These are phyloP conservation scores for Glycyrrhiza uralensis DNA, from an alignment of 306 rosid genomes.

Conservation along the genomic window DNA sequence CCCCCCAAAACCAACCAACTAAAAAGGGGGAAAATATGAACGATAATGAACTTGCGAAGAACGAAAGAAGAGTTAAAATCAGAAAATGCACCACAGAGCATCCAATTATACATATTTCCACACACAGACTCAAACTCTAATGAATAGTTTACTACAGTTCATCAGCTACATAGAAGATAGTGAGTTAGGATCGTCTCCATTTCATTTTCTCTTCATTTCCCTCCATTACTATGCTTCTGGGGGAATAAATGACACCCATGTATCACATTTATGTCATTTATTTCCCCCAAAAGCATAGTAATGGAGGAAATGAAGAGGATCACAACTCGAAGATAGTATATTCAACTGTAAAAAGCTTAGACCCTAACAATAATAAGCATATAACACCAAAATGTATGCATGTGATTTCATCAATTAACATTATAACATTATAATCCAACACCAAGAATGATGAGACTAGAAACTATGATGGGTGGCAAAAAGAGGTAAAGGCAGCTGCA, in stretches of 20 bases:
- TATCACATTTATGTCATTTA: too few species aligned
- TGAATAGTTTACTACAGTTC: not conserved
- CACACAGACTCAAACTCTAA: not conserved
- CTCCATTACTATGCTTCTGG: too few species aligned
- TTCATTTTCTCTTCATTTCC: too few species aligned
- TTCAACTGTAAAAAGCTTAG: not conserved
- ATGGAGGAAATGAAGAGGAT: too few species aligned
- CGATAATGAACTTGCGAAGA: not conserved
- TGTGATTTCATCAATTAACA: not conserved
- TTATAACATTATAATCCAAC: constrained; percentile 16
- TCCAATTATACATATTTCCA: not conserved
- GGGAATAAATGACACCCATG: too few species aligned
- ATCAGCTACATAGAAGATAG: not conserved
- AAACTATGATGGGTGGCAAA: not conserved
- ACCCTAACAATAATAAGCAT: not conserved
- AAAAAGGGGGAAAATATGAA: not conserved
- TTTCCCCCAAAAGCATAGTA: too few species aligned
- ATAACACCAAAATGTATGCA: not conserved
- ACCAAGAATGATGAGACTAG: constrained; percentile 5
- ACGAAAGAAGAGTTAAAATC: not conserved
- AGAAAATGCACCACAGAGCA: not conserved
- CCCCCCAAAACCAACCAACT: not conserved
- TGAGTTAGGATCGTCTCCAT: too few species aligned
- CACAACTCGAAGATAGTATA: not conserved
- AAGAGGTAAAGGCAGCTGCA: not conserved